Base-by-base conservation (phyloP, 257 asterid species). In the Asclepias syriaca region DNA sequence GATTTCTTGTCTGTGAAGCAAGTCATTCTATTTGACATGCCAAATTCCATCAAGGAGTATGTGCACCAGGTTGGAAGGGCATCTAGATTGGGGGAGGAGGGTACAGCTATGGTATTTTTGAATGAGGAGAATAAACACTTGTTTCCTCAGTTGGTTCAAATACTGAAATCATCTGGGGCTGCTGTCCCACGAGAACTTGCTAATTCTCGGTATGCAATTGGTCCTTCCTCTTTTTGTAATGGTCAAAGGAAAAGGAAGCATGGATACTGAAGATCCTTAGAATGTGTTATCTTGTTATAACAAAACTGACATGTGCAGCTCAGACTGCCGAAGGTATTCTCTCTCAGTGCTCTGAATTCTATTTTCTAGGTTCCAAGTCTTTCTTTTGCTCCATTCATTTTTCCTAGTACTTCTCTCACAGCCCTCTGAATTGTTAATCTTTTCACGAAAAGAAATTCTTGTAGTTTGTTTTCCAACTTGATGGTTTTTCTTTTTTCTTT, bases 61-160 rank as follows among this genome's bases (percentile, higher is more conserved):
- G 94, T 93, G 71, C 98, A 93, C 80, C 96, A 87, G 85, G 84
- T 91, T 72, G 98, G 98, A 59, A 87, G 98, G 81, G 97, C 97
- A 29, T 93, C 98, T 19, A 88, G 97, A 81, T 84, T 91, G 91
- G 96, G 94, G 46, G 90, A 87, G 85, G 89, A 85, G 74, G 98
- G 97, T 48, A 73, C 80, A 6, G 85, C 97, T 9, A 74, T 87
- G 40, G 90, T 85, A 75, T 89, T 93, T 85, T 90, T 89, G 2
- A 91, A 89, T 76, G 98, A 89, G 78, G 98, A 91, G 84, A 78
- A 88, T n/a, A 91, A 84, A 84, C 83, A 85, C 75, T 72, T 91
- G 50, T 89, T 91, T 32, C 87, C 90, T 3, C 90, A 89, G 75
- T 81, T 91, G 79, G 85, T 89, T 64, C 87, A 84, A 70, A 66